Evolutionary conservation across 345 rosid species (phyloP), one percentile per base, ranked within the genome.

Genomic region (Heritiera fomes): DNA sequence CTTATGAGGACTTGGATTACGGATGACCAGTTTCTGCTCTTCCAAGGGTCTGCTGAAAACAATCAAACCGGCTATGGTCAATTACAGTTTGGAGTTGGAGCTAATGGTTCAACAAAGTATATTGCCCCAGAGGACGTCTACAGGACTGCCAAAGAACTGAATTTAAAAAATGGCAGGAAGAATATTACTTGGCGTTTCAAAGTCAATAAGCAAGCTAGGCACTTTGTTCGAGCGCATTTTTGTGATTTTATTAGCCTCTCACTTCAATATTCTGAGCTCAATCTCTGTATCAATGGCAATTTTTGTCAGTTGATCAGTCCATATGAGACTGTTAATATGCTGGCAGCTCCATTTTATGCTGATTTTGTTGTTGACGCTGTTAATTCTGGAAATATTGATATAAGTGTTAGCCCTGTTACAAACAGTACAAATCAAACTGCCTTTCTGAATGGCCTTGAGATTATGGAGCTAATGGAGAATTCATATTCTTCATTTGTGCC

Each of bases 371-470:
- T 85, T 38, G 81, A 81, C 40, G 82, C 94, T 10, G 91, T 59
- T 79, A 61, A 52, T 68, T 83, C 81, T 40, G 89, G 89, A 60
- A 6, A 74, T 2, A 49, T 89, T 75, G 76, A 72, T 38, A 50
- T 87, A 62, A 79, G 83, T 41, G 78, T 89, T 0, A 79, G 86
- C 43, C 76, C 80, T n/a, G 75, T 30, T 12, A 5, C 3, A 41
- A 41, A 41, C 0, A 18, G 6, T 1, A 7, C 0, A 0, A 0
- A 9, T 1, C 10, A 3, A 0, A 45, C 14, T n/a, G 88, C 91
- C 32, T 85, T 86, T 63, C 73, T 89, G 69, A 86, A 89, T 75
- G 92, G 92, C 30, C 71, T 89, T 45, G 92, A 87, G 86, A 83
- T 89, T 14, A 79, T 86, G 87, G 81, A 83, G 81, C 74, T 90